Percentiles rank a stretch among this genome's conserved stretches.
These are phyloP conservation scores for Isochrysis galbana DNA, from an alignment of 78 protist genomes.

Conservation along the genomic window DNA sequence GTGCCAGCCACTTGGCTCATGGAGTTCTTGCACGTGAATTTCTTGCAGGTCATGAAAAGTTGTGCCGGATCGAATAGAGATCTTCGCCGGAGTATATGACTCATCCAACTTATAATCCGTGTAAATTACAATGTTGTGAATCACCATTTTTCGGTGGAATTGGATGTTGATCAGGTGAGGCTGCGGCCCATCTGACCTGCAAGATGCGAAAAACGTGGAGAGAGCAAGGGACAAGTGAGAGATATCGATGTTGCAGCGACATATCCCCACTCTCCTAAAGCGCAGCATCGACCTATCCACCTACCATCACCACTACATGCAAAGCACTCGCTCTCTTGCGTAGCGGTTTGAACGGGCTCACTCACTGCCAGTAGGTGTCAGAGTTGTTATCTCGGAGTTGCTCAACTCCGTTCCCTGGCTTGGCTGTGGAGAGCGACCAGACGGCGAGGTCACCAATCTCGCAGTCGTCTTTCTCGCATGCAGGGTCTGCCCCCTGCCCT, in stretches of 20 bases:
- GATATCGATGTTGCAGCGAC: background rate
- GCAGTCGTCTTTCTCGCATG: no score
- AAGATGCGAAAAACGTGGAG: background rate
- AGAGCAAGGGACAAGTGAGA: background rate
- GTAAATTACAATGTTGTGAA: conserved; percentile 52
- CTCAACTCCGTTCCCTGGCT: conserved; percentile 78
- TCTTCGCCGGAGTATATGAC: conserved; percentile 73
- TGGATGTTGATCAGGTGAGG: conserved; percentile 76
- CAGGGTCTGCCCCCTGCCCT: no score
- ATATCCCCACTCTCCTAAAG: background rate
- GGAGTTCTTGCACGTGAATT: conserved; percentile 33
- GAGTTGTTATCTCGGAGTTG: conserved; percentile 71
- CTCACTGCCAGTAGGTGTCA: conserved; percentile 80
- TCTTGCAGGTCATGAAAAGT: conserved; percentile 62
- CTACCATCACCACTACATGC: background rate
- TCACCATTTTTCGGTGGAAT: conserved; percentile 42
- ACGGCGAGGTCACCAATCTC: conserved; percentile 68
- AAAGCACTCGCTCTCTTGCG: background rate
- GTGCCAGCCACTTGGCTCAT: conserved; percentile 70
- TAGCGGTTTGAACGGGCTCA: background rate
- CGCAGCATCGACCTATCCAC: background rate
- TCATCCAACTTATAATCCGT: conserved; percentile 66
- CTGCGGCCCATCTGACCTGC: conserved; percentile 62
- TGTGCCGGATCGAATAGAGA: conserved; percentile 54
- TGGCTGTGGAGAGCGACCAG: conserved; percentile 65